A percentile compares a stretch with the other conserved stretches of the same genome.
phyloP scores from a whole-genome alignment of 768 basidiomycete genomes.

The Trametes villosa region DNA sequence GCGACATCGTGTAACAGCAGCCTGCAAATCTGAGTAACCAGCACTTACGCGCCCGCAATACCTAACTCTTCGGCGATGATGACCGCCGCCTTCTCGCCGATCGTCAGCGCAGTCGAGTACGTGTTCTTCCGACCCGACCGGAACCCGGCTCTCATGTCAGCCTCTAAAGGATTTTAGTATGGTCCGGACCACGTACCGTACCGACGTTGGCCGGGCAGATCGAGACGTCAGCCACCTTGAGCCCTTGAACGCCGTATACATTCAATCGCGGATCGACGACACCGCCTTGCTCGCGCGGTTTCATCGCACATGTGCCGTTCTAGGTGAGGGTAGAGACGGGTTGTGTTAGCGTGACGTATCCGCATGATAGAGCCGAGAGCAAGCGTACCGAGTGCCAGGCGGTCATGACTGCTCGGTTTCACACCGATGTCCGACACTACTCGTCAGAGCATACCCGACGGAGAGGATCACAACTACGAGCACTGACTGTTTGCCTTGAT shows the following conservation, averaged over 20 bases:
- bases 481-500: slow-evolving; percentile 18
- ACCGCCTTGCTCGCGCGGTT: slow-evolving; percentile 57
- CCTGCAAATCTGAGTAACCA: too few relatives aligned
- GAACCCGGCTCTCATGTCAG: too few relatives aligned
- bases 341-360: background rate
- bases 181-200: background rate
- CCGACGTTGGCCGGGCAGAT: background rate
- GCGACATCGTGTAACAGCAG: too few relatives aligned
- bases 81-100: slow-evolving; percentile 64
- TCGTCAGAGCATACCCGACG: too few relatives aligned
- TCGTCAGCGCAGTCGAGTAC: slow-evolving; percentile 41
- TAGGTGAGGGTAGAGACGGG: background rate
- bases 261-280: slow-evolving; percentile 67
- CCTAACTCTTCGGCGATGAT: slow-evolving; percentile 57
- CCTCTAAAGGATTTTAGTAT: background rate
- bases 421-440: too few relatives aligned
- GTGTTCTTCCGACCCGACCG: slow-evolving; percentile 42
- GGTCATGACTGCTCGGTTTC: slow-evolving; percentile 35
- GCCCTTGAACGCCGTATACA: slow-evolving; percentile 59
- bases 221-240: slow-evolving; percentile 59
- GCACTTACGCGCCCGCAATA: slow-evolving; percentile 13
- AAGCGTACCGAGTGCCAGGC: slow-evolving; percentile 38
- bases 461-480: too few relatives aligned
- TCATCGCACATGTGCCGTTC: slow-evolving; percentile 47
- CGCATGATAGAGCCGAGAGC: slow-evolving; percentile 19